A percentile compares a stretch with the other conserved stretches of the same genome.
phyloP scores from a whole-genome alignment of 441 rosid genomes.

The Arabidopsis lyrata region DNA sequence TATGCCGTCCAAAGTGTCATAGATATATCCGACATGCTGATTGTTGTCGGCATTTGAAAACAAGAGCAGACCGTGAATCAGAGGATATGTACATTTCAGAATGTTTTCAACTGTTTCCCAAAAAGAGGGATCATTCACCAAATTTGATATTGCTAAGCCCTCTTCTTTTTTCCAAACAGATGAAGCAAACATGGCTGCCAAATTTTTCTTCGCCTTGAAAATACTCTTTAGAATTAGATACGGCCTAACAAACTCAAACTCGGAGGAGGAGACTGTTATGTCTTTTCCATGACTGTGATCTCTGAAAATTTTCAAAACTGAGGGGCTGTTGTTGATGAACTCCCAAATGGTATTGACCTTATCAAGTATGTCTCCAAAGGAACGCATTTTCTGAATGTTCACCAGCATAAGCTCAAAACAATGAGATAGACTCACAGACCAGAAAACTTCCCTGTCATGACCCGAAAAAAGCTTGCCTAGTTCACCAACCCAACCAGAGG shows the following conservation, averaged over 20 bases:
- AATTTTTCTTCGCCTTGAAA: slow-evolving; percentile 45
- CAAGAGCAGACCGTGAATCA: slow-evolving; percentile 48
- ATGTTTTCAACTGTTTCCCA: slow-evolving; percentile 57
- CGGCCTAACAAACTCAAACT: slow-evolving; percentile 46
- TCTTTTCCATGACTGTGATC: slow-evolving; percentile 38
- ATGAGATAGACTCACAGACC: slow-evolving; percentile 59
- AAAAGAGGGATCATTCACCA: slow-evolving; percentile 51
- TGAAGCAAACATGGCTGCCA: slow-evolving; percentile 50
- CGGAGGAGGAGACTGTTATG: slow-evolving; percentile 45
- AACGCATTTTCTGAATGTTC: slow-evolving; percentile 43
- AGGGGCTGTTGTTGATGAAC: slow-evolving; percentile 49
- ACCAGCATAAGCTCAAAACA: slow-evolving; percentile 63
- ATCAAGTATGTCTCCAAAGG: slow-evolving; percentile 41
- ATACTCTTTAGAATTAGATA: slow-evolving; percentile 59
- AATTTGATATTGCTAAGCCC: slow-evolving; percentile 42
- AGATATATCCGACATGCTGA: slow-evolving; percentile 56
- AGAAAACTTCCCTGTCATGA: slow-evolving; percentile 44
- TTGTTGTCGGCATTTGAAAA: slow-evolving; percentile 44
- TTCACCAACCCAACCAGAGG: slow-evolving; percentile 54
- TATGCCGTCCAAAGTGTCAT: slow-evolving; percentile 63
- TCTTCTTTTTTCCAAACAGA: slow-evolving; percentile 49
- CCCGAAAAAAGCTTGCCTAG: slow-evolving; percentile 46
- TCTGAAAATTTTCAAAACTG: slow-evolving; percentile 44
- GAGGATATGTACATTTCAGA: slow-evolving; percentile 52
- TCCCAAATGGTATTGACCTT: slow-evolving; percentile 48